These are phyloP conservation scores for Ensete glaucum DNA, from an alignment of 176 grass and related monocot species.

Conservation along the genomic window DNA sequence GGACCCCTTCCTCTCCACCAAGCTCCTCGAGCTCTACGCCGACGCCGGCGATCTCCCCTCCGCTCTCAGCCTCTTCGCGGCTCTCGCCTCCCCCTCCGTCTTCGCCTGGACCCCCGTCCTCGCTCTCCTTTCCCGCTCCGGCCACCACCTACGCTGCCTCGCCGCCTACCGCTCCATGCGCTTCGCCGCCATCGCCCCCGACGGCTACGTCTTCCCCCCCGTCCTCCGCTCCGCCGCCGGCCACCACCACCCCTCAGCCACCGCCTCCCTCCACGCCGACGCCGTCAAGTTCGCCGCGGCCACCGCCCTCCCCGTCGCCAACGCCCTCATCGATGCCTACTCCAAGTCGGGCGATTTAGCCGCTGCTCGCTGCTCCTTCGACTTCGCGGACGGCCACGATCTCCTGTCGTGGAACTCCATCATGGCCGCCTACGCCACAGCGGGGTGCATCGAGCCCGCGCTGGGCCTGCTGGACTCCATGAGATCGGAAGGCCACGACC, in stretches of 20 bases:
- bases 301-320: conserved; percentile 42
- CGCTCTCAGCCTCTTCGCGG: conserved; percentile 22
- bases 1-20: conserved; percentile 4
- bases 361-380: conserved; percentile 34
- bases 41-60: conserved; percentile 20
- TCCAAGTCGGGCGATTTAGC: conserved; percentile 19
- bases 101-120: conserved; percentile 29
- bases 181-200: conserved; percentile 4
- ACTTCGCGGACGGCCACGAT: conserved; percentile 26
- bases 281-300: conserved; percentile 45
- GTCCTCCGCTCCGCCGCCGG: conserved; percentile 22
- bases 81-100: conserved; percentile 18
- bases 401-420: conserved; percentile 51
- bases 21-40: conserved; percentile 26
- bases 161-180: conserved; percentile 16
- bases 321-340: conserved; percentile 63
- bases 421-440: conserved; percentile 17
- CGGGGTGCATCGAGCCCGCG: not conserved
- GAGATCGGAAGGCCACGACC: conserved; percentile 21
- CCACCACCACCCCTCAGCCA: not conserved
- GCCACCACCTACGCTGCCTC: conserved; percentile 10
- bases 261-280: conserved; percentile 34
- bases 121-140: conserved; percentile 21
- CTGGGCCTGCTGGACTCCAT: conserved; percentile 9
- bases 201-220: conserved; percentile 4